Percentiles rank a stretch among this genome's conserved stretches.
Conservation (phyloP, 2,329 filamentous ascomycete species). For the Nemania bipapillata region DNA sequence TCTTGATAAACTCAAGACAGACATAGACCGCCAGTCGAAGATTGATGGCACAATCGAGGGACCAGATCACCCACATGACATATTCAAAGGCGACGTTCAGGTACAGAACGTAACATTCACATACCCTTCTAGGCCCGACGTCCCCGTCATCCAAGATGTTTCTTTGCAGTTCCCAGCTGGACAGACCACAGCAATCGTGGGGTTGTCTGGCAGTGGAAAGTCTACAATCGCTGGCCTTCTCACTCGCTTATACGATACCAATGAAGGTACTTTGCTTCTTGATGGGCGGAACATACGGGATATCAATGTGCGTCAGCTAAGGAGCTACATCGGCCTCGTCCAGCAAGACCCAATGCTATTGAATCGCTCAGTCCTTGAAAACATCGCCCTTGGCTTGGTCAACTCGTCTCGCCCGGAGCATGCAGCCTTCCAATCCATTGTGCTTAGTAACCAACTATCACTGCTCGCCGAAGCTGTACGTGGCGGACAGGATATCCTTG, state of each 20-base stretch:
- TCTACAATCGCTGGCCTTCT: constrained; percentile 64
- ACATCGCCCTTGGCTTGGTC: constrained; percentile 54
- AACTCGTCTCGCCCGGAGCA: constrained; percentile 51
- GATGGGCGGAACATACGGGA: constrained; percentile 61
- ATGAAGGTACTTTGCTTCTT: constrained; percentile 59
- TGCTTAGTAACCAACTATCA: constrained; percentile 62
- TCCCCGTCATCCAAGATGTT: constrained; percentile 52
- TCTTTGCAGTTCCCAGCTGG: constrained; percentile 52
- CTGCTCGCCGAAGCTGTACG: constrained; percentile 64
- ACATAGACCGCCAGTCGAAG: constrained; percentile 61
- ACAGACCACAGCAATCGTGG: constrained; percentile 61
- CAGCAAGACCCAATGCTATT: constrained; percentile 52
- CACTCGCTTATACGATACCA: constrained; percentile 68
- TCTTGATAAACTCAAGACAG: constrained; percentile 64
- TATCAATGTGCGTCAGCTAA: constrained; percentile 58
- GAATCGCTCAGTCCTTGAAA: constrained; percentile 53
- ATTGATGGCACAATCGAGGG: constrained; percentile 58
- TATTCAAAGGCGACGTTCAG: constrained; percentile 54
- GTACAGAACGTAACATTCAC: constrained; percentile 54
- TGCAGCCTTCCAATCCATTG: constrained; percentile 54
- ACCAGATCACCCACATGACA: constrained; percentile 59
- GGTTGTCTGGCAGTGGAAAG: constrained; percentile 62
- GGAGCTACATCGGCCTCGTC: constrained; percentile 50
- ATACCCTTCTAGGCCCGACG: constrained; percentile 54
- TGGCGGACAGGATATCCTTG: constrained; percentile 60